These are phyloP conservation scores for Phytophthora tubulina DNA, from an alignment of 352 stramenopile species.

Conservation along the genomic window DNA sequence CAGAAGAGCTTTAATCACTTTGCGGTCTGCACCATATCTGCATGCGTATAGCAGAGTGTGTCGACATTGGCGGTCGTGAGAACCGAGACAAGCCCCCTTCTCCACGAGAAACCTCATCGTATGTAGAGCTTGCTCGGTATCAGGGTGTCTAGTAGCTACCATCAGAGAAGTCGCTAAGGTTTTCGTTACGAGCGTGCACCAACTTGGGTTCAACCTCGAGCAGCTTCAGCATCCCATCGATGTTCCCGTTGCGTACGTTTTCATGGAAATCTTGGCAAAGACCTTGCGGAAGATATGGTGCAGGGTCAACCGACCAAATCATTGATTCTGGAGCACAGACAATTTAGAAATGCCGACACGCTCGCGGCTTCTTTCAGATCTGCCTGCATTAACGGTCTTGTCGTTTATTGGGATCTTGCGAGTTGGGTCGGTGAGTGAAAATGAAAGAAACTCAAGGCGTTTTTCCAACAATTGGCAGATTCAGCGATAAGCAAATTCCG, in stretches of 20 bases:
- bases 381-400: too few species aligned
- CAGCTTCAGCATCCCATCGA: background rate
- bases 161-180: conserved; percentile 23
- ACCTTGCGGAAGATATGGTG: background rate
- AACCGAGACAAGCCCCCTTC: conserved; percentile 11
- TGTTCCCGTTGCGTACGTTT: background rate
- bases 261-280: background rate
- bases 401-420: too few species aligned
- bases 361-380: too few species aligned
- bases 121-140: background rate
- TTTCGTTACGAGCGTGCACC: conserved; percentile 17
- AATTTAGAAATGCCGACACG: too few species aligned
- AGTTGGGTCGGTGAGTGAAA: too few species aligned
- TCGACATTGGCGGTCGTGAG: background rate
- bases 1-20: conserved; percentile 16
- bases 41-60: conserved; percentile 26
- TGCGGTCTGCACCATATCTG: background rate
- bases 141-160: conserved; percentile 14
- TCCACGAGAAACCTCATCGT: conserved; percentile 21
- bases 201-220: conserved; percentile 12
- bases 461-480: too few species aligned
- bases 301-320: too few species aligned
- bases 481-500: too few species aligned
- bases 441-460: too few species aligned
- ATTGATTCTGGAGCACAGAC: too few species aligned